Conservation (phyloP, 2,329 filamentous ascomycete species). For the Ambrosiella beaveri region DNA sequence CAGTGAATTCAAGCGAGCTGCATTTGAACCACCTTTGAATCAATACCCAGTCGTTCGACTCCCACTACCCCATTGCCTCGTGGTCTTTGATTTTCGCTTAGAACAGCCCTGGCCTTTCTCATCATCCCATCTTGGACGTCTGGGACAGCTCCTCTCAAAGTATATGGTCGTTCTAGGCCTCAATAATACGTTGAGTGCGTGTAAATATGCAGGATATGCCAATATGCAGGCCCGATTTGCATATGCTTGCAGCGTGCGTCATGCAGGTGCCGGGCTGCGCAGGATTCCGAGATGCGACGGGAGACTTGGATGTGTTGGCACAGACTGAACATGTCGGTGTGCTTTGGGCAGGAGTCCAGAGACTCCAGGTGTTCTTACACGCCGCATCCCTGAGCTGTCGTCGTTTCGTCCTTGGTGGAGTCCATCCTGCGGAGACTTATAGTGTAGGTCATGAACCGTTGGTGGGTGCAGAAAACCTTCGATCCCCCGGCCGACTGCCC, state of each 20-base stretch:
- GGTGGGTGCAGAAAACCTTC: background rate
- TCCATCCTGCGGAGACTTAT: background rate
- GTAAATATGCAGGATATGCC: background rate
- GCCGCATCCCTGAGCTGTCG: background rate
- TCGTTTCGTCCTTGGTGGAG: background rate
- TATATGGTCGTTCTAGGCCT: constrained; percentile 1
- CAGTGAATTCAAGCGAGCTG: background rate
- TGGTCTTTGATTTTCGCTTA: too few species aligned
- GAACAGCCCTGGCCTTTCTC: background rate
- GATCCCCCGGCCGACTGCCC: background rate
- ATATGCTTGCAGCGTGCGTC: background rate
- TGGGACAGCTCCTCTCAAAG: background rate
- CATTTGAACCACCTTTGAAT: background rate
- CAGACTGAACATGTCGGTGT: background rate
- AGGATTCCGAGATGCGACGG: constrained; percentile 1
- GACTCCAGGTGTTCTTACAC: background rate
- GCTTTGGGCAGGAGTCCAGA: background rate
- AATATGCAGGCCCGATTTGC: background rate
- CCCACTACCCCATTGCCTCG: too few species aligned
- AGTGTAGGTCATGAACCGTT: background rate
- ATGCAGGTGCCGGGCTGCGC: background rate
- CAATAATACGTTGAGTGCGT: constrained; percentile 4
- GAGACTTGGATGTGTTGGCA: background rate
- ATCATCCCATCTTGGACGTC: background rate
- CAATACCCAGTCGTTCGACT: too few species aligned